These are phyloP conservation scores for Penicillium ucsense DNA, from an alignment of 495 filamentous ascomycete species.

Conservation along the genomic window DNA sequence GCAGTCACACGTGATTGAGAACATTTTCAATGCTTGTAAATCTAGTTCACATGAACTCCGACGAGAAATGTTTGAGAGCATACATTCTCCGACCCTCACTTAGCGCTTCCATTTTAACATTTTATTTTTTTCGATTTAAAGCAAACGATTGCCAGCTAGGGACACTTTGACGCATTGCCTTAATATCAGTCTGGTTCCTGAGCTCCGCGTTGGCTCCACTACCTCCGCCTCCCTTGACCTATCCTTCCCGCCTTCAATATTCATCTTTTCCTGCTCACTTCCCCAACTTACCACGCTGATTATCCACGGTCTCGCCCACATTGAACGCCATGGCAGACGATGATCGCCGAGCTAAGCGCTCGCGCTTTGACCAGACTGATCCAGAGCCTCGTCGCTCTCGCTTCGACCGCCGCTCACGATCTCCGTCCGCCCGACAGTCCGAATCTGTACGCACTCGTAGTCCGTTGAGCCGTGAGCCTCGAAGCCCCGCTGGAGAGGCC, in stretches of 20 bases:
- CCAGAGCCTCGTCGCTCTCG: slow-evolving; percentile 66
- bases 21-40: background rate
- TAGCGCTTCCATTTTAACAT: too few relatives aligned
- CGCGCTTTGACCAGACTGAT: slow-evolving; percentile 84
- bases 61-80: too few relatives aligned
- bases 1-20: slow-evolving; percentile 1
- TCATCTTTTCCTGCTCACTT: background rate
- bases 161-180: too few relatives aligned
- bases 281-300: background rate
- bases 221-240: slow-evolving; percentile 10
- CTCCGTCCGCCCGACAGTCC: slow-evolving; percentile 55
- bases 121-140: too few relatives aligned
- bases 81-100: too few relatives aligned
- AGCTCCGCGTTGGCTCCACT: background rate
- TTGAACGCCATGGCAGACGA: slow-evolving; percentile 60
- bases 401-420: slow-evolving; percentile 81
- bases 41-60: too few relatives aligned
- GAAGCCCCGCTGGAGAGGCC: slow-evolving; percentile 39
- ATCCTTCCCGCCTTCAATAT: slow-evolving; percentile 17
- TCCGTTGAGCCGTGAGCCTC: slow-evolving; percentile 51
- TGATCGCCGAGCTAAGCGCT: slow-evolving; percentile 70
- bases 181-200: background rate
- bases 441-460: slow-evolving; percentile 68
- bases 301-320: background rate
- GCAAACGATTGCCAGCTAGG: too few relatives aligned